These are phyloP conservation scores for Astrocystis sublimbata DNA, from an alignment of 495 filamentous ascomycete genomes.

Conservation along the genomic window DNA sequence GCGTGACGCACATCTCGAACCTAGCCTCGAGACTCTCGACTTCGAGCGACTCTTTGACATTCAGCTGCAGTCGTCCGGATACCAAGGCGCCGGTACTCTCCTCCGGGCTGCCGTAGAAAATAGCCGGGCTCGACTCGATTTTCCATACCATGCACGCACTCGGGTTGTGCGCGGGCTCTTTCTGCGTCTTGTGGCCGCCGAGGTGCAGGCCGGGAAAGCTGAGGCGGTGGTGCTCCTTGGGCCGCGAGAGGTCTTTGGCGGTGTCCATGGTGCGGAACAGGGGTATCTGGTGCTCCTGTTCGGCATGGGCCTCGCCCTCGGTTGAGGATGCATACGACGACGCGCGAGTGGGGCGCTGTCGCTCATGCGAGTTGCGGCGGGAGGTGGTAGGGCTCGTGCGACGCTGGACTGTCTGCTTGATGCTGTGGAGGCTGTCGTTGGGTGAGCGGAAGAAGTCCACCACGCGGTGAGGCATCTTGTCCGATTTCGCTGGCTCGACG, in stretches of 20 bases:
- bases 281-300: conserved; percentile 30
- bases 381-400: conserved; percentile 24
- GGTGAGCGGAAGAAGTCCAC: conserved; percentile 51
- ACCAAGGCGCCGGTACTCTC: conserved; percentile 84
- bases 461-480: conserved; percentile 54
- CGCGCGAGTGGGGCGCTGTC: conserved; percentile 31
- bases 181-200: conserved; percentile 42
- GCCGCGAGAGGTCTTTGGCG: conserved; percentile 30
- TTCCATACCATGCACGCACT: conserved; percentile 67
- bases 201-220: conserved; percentile 51
- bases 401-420: conserved; percentile 36
- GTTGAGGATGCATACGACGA: conserved; percentile 38
- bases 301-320: conserved; percentile 35
- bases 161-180: conserved; percentile 40
- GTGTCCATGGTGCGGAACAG: conserved; percentile 34
- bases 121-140: conserved; percentile 86
- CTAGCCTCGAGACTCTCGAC: conserved; percentile 69
- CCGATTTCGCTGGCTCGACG: background rate
- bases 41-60: conserved; percentile 61
- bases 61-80: conserved; percentile 78
- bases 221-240: conserved; percentile 37
- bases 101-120: conserved; percentile 75
- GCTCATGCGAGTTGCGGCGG: conserved; percentile 25
- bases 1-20: conserved; percentile 65
- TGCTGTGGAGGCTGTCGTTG: conserved; percentile 33